Evolutionary conservation across 2,329 filamentous ascomycete genomes (phyloP), one percentile per base, ranked within the genome.

Genomic region (Fusarium ambrosium): DNA sequence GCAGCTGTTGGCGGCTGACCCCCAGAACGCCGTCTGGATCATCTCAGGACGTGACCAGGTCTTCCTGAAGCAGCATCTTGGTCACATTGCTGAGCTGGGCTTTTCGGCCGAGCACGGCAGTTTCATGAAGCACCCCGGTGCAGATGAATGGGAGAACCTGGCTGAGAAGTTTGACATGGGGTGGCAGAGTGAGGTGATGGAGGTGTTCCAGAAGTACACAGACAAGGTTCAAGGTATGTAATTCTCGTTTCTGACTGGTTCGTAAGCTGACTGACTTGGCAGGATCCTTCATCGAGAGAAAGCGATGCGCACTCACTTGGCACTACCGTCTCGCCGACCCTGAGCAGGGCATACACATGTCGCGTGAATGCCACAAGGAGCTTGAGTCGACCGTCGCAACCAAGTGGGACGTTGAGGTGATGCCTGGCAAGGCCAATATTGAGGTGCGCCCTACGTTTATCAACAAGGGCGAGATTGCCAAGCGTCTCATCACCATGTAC

Each of bases 401-500:
- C 80, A 91, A 91, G 73, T 98, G 93, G 90, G 95, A 98, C 58
- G 94, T 98, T 4, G 96, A 98, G 79, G 95, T 99, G 69, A 98
- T 98, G 95, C 90, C 92, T 0, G 97, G 97, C 78, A 99, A 98
- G 86, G 96, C 96, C 71, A 98, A 98, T 81, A 88, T 99, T 29
- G 97, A 99, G 84, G 96, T 98, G 36, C 92, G 97, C n/a, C 96
- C 96, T 32, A 95, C 92, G 1, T 98, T 97, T 80, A 95, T 99
- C 85, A 98, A 98, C 88, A 99, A 99, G 87, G 97, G 97, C 34
- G 95, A 97, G 84, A 98, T 98, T 74, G 94, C 92, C 18, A 95
- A 95, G 85, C 91, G 92, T 7, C 88, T 99, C 20, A 92, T 98
- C 41, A 86, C 90, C 24, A 91, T 92, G 58, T 97, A 97, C 82